Base-by-base conservation (phyloP, 331 rosid genomes). In the Telfairia occidentalis region DNA sequence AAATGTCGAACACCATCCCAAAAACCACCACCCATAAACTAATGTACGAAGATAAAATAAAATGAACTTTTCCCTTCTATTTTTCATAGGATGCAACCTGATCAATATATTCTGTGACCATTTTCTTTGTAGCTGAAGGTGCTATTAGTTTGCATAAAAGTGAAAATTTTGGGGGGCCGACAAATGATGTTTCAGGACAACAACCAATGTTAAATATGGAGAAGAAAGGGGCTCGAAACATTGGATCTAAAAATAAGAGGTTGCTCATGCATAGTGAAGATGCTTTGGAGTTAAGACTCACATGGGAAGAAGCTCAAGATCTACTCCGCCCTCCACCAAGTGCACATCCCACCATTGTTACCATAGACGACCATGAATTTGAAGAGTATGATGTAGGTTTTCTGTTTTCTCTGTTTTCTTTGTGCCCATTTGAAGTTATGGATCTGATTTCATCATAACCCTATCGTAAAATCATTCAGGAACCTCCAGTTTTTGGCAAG, bases 221-320 rank as follows among this genome's bases (percentile, higher is more conserved):
- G 80, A 95, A 89, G 89, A 91, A 89, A 86, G 87, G 86, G 86
- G 75, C 93, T 77, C 89, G 97, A 42, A 95, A 92, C 77, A 92
- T 95, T 78, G 97, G 97, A 65, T 83, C 95, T 65, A 95, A 95
- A 82, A 92, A 76, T 78, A 95, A 92, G 83, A 90, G 99, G 81
- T 77, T 95, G 83, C 90, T 80, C 63, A 90, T 95, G 86, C 85
- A 86, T 52, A 87, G 90, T 70, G 97, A 92, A 75, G 99, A 95
- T 77, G 87, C 91, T 38, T 59, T 83, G 84, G 97, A 95, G 88
- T 84, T 95, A 77, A 87, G 89, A 83, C 86, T 95, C 76, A 95
- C 99, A 50, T 95, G 99, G 99, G 96, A 92, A 86, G 99, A 95
- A 86, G 99, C 97, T 54, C 99, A 92, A 76, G 97, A 95, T 81